phyloP scores from a whole-genome alignment of 2,329 filamentous ascomycete species.

The Cryphonectria nitschkei region DNA sequence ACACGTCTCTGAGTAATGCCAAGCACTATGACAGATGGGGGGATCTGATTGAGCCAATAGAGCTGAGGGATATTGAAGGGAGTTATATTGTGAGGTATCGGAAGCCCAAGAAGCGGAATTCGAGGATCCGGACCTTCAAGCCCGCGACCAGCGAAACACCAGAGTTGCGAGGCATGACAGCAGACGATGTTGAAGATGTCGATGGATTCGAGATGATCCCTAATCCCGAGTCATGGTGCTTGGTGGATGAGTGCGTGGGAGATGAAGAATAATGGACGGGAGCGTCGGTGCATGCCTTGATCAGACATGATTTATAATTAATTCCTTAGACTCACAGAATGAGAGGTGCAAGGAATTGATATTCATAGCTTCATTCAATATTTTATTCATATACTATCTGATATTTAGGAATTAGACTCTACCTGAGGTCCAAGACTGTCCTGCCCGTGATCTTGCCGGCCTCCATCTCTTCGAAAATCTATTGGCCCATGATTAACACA shows the following conservation, averaged over 20 bases:
- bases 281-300: no score
- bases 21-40: not conserved
- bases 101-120: not conserved
- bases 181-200: not conserved
- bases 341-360: no score
- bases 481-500: not conserved
- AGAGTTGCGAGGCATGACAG: not conserved
- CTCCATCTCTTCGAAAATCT: slow-evolving; percentile 15
- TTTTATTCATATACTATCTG: not conserved
- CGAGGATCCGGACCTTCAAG: not conserved
- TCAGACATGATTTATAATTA: no score
- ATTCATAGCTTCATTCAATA: no score
- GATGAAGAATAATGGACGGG: not conserved
- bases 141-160: not conserved
- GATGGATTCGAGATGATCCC: not conserved
- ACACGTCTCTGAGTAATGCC: no score
- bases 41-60: not conserved
- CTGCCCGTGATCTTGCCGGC: not conserved
- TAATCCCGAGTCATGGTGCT: not conserved
- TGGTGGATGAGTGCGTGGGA: not conserved
- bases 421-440: not conserved
- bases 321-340: no score
- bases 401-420: not conserved
- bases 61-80: not conserved
- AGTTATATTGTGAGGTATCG: not conserved